phyloP scores from a whole-genome alignment of 768 basidiomycete species.

The Guyanaporus albipodus region DNA sequence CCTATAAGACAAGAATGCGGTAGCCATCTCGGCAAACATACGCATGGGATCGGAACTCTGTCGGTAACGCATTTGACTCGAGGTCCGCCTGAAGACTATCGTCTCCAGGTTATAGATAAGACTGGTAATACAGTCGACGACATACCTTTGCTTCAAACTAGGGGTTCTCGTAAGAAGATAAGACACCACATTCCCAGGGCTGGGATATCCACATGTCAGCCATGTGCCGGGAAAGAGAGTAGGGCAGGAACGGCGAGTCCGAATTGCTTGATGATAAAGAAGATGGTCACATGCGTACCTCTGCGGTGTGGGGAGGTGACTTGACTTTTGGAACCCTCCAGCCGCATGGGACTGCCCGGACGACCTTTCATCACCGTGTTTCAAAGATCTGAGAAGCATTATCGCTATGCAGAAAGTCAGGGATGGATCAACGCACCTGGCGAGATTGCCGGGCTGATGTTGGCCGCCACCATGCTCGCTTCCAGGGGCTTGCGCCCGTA shows the following conservation, averaged over 20 bases:
- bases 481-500: conserved; percentile 14
- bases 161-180: conserved; percentile 26
- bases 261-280: not conserved
- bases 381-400: not conserved
- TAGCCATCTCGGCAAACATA: conserved; percentile 12
- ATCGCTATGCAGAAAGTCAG: not conserved
- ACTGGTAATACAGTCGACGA: not conserved
- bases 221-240: conserved; percentile 1
- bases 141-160: conserved; percentile 19
- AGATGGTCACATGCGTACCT: conserved; percentile 26
- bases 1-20: not conserved
- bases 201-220: conserved; percentile 18
- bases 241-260: not conserved
- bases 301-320: conserved; percentile 30
- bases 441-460: conserved; percentile 5
- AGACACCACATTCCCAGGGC: conserved; percentile 32
- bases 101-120: not conserved
- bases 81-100: conserved; percentile 7
- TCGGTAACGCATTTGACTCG: conserved; percentile 17
- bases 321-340: conserved; percentile 13
- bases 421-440: conserved; percentile 13
- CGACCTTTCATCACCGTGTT: conserved; percentile 6
- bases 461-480: conserved; percentile 3
- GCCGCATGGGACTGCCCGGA: conserved; percentile 1
- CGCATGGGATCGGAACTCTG: conserved; percentile 20